phyloP scores from a whole-genome alignment of 208 protist genomes.

The Leishmania arabica region DNA sequence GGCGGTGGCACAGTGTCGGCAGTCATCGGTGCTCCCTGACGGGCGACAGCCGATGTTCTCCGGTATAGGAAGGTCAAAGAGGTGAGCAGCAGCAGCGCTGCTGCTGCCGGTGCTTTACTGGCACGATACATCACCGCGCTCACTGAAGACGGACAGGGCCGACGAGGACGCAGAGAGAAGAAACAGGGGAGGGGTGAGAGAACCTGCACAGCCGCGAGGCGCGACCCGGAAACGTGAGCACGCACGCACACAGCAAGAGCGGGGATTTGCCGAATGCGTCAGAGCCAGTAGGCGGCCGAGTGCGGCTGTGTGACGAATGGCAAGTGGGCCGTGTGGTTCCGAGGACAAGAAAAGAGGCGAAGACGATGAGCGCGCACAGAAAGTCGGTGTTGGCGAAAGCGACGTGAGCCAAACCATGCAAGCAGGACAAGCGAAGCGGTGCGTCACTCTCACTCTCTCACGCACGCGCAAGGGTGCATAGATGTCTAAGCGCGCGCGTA shows the following conservation, averaged over 20 bases:
- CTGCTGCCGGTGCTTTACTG: background rate
- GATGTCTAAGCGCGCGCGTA: background rate
- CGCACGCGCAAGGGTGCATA: background rate
- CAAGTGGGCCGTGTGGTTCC: background rate
- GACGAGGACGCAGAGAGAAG: background rate
- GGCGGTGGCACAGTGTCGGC: background rate
- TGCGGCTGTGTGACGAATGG: background rate
- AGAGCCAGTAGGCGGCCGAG: background rate
- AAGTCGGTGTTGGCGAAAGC: background rate
- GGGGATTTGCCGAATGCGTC: background rate
- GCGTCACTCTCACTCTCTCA: background rate
- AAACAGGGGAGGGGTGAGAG: background rate
- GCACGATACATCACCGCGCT: background rate
- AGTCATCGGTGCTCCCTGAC: background rate
- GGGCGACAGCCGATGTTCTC: background rate
- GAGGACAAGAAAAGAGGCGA: background rate
- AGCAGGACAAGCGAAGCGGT: background rate
- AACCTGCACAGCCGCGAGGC: background rate
- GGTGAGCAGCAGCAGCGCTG: conserved; percentile 7
- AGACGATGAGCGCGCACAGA: background rate
- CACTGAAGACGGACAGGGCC: background rate
- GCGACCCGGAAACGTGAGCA: background rate
- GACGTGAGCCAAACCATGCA: background rate
- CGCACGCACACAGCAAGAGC: background rate
- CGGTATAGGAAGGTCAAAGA: conserved; percentile 16